Conservation (phyloP, 1,284 basidiomycete species). For the Cryptococcus amylolentus region DNA sequence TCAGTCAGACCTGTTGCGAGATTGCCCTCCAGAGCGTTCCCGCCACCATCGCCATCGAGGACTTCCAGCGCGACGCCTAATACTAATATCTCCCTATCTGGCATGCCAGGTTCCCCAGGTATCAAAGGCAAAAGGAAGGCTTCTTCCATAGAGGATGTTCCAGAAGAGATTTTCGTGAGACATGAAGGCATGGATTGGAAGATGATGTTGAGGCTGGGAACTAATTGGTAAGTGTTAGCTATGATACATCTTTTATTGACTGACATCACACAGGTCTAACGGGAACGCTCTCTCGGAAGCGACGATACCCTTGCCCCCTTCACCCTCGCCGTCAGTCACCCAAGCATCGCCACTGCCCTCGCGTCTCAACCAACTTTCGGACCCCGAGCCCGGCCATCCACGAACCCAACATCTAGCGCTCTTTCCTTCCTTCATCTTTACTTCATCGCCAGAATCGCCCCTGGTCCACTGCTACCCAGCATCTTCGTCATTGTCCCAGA, state of each 20-base stretch:
- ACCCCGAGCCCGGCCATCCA: conserved; percentile 5
- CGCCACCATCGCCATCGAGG: conserved; percentile 40
- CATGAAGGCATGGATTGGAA: conserved; percentile 50
- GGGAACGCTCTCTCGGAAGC: conserved; percentile 42
- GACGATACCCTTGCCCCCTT: conserved; percentile 34
- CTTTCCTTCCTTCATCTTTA: conserved; percentile 47
- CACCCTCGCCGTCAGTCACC: conserved; percentile 29
- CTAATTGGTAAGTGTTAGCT: conserved; percentile 41
- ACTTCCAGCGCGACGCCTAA: conserved; percentile 14
- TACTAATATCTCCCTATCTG: conserved; percentile 1
- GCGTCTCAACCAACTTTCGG: neutral
- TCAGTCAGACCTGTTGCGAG: conserved; percentile 35
- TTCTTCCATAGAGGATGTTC: conserved; percentile 14
- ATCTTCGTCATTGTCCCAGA: neutral
- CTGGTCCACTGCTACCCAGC: conserved; percentile 40
- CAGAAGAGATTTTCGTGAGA: conserved; percentile 21
- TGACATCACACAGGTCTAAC: conserved; percentile 33
- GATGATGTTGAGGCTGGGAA: conserved; percentile 42
- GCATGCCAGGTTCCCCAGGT: neutral
- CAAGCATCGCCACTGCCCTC: neutral
- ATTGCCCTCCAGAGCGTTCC: conserved; percentile 44
- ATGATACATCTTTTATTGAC: neutral
- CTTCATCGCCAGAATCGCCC: conserved; percentile 39
- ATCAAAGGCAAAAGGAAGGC: neutral
- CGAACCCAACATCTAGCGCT: conserved; percentile 40